A percentile compares a stretch with the other conserved stretches of the same genome.
phyloP scores from a whole-genome alignment of 768 basidiomycete genomes.

The Russula sp. region DNA sequence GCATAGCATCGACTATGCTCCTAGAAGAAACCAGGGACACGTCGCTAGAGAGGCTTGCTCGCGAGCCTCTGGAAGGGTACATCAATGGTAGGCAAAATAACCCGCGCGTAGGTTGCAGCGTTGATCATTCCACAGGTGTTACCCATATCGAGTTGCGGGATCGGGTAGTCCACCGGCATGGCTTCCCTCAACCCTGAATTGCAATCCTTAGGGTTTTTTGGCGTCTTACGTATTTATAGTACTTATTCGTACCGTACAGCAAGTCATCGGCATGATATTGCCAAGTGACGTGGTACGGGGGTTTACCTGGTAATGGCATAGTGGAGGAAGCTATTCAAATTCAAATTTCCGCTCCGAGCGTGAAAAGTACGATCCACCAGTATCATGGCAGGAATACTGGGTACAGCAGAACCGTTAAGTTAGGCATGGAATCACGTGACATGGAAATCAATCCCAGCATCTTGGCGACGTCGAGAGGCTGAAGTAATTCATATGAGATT shows the following conservation, averaged over 20 bases:
- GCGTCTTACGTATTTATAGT: background rate
- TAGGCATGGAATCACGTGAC: background rate
- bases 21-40: constrained; percentile 37
- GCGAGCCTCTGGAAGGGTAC: constrained; percentile 32
- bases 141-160: background rate
- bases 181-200: background rate
- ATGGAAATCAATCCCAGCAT: background rate
- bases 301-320: too few species aligned
- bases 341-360: too few species aligned
- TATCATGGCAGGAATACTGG: too few species aligned
- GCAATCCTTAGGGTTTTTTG: background rate
- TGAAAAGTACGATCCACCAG: too few species aligned
- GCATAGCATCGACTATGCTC: constrained; percentile 38
- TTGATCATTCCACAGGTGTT: constrained; percentile 1
- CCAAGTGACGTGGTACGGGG: too few species aligned
- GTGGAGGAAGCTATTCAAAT: too few species aligned
- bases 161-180: background rate
- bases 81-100: constrained; percentile 17
- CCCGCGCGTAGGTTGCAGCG: background rate
- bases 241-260: too few species aligned
- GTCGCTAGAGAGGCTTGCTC: constrained; percentile 33
- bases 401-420: background rate
- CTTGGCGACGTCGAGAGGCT: background rate
- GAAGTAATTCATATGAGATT: background rate
- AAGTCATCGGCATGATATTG: too few species aligned